Evolutionary conservation across 345 rosid genomes (phyloP), one percentile per base, ranked within the genome.

Genomic region (Psidium friedrichsthalianum): DNA sequence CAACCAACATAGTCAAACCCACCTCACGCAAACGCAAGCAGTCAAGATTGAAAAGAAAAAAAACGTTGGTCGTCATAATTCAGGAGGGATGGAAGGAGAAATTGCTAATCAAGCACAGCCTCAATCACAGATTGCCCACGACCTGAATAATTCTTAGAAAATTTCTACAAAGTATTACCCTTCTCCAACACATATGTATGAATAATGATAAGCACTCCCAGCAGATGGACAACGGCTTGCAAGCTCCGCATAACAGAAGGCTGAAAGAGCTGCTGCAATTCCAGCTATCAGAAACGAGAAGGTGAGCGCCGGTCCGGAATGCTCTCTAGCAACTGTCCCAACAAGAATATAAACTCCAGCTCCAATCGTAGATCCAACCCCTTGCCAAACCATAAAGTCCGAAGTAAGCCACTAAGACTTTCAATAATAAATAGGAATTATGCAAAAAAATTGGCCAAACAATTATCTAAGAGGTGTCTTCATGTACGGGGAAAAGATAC

Each of bases 321-420:
- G 98, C 92, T 97, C 99, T 90, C 99, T 92, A 83, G 98, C 99
- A 86, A 97, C 99, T 7, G 98, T 95, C 85, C 99, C 99, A 42
- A 97, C 95, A 14, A 97, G 98, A 86, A 97, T 93, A 86, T 97
- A 97, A 24, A 97, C 98, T 85, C 99, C 99, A 84, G 99, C 99
- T 86, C 99, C 99, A 82, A 97, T 96, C 14, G 99, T 96, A 25
- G 99, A 91, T 86, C 99, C 99, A 12, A 97, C 99, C 78, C 99
- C 99, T 95, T 84, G 84, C n/a, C 80, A 85, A 32, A 84, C 59
- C 29, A 84, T 25, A 82, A 56, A 82, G n/a, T 24, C 15, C 53
- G 16, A 54, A 16, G 74, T 64, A 27, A n/a, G 56, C 44, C 11
- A 27, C 25, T 69, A 57, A 16, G 22, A 53, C 25, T 42, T 11